A percentile compares a stretch with the other conserved stretches of the same genome.
Conservation (phyloP, 768 basidiomycete species). For the Suillus tomentosus region DNA sequence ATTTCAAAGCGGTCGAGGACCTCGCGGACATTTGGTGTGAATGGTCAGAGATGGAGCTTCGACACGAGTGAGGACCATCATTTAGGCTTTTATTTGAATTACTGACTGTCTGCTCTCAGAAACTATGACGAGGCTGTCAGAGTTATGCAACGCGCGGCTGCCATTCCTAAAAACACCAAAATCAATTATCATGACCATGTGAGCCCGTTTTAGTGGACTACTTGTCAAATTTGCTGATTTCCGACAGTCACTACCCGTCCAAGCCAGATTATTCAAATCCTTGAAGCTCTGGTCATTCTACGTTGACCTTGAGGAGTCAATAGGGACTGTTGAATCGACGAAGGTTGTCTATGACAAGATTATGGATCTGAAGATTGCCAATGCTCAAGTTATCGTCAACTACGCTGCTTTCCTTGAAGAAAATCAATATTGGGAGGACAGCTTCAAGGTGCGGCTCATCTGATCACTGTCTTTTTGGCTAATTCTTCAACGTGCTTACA, state of each 20-base stretch:
- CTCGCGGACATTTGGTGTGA: constrained; percentile 99
- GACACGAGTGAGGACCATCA: constrained; percentile 75
- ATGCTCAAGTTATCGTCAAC: constrained; percentile 96
- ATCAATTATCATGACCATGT: constrained; percentile 97
- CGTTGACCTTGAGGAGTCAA: constrained; percentile 95
- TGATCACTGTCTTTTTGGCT: neutral
- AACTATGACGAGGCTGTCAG: constrained; percentile 95
- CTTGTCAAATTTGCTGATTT: constrained; percentile 17
- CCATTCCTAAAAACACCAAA: constrained; percentile 86
- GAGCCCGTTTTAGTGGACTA: constrained; percentile 21
- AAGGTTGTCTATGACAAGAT: constrained; percentile 97
- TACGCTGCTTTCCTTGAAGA: constrained; percentile 97
- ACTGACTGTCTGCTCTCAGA: constrained; percentile 43
- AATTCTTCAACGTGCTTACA: constrained; percentile 14
- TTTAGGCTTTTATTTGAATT: constrained; percentile 1
- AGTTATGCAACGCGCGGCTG: constrained; percentile 96
- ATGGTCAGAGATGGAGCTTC: constrained; percentile 98
- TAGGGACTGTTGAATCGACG: constrained; percentile 89
- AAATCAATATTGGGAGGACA: constrained; percentile 97
- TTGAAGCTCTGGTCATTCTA: constrained; percentile 99
- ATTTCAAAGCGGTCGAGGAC: constrained; percentile 95
- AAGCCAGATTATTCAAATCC: constrained; percentile 93
- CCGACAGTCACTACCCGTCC: constrained; percentile 74
- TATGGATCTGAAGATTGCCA: constrained; percentile 93
- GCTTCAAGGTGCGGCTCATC: constrained; percentile 74